phyloP scores from a whole-genome alignment of 2,329 filamentous ascomycete species.

The Fusarium incarnatum region DNA sequence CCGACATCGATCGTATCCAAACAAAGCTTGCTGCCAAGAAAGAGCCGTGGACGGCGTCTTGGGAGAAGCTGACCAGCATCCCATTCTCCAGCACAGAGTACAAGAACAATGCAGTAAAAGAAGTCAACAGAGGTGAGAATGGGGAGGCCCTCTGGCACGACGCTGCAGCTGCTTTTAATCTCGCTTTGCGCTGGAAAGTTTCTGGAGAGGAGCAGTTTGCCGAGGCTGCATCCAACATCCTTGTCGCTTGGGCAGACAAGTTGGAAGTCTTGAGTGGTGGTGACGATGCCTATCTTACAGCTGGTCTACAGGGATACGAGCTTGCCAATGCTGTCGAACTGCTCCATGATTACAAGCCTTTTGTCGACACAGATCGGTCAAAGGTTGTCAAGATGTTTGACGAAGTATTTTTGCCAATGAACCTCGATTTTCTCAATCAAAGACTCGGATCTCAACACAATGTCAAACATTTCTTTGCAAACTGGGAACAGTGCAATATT shows the following conservation, averaged over 20 bases:
- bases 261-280: neutral
- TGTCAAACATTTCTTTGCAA: constrained; percentile 11
- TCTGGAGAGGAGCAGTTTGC: neutral
- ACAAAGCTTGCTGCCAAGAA: neutral
- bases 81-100: neutral
- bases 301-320: constrained; percentile 60
- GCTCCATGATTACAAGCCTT: constrained; percentile 48
- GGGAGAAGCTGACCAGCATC: constrained; percentile 4
- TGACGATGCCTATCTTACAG: constrained; percentile 47
- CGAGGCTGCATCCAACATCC: neutral
- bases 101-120: neutral
- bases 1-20: neutral
- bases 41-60: constrained; percentile 1
- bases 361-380: neutral
- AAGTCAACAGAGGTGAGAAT: neutral
- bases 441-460: constrained; percentile 8
- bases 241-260: constrained; percentile 2
- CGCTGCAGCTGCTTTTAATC: constrained; percentile 3
- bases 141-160: neutral
- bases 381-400: neutral
- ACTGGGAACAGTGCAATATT: constrained; percentile 34
- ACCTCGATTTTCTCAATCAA: constrained; percentile 6
- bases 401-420: constrained; percentile 3
- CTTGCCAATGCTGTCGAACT: constrained; percentile 61
- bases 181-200: neutral